Conservation (phyloP, 2,329 filamentous ascomycete genomes). For the Alternaria viburni region DNA sequence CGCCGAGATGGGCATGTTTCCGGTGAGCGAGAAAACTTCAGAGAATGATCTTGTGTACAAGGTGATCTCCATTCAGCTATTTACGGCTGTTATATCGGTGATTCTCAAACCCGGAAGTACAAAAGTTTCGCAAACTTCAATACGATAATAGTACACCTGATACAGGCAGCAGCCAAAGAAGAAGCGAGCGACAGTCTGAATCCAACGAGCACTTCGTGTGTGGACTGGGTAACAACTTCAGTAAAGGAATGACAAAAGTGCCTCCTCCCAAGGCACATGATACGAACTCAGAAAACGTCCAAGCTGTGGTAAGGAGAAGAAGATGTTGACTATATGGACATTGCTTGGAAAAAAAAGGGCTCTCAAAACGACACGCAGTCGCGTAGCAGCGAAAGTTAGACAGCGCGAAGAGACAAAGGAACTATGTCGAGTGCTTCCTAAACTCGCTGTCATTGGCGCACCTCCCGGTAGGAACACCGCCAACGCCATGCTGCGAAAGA, state of each 20-base stretch:
- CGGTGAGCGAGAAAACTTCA: not conserved
- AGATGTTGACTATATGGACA: constrained; percentile 4
- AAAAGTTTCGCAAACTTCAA: not conserved
- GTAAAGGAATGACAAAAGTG: not conserved
- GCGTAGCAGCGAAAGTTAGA: not conserved
- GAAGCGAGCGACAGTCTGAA: constrained; percentile 2
- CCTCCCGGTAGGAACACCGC: constrained; percentile 44
- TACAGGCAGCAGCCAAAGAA: not conserved
- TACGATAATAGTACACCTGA: not conserved
- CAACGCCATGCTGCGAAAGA: constrained; percentile 43
- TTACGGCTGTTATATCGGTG: not conserved
- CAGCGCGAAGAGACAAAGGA: not conserved
- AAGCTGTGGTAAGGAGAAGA: not conserved
- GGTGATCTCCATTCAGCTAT: not conserved
- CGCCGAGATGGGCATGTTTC: not conserved
- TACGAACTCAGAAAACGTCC: not conserved
- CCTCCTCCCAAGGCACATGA: not conserved
- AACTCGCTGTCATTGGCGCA: constrained; percentile 36
- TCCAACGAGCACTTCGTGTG: constrained; percentile 16
- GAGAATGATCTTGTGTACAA: not conserved
- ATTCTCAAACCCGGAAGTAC: not conserved
- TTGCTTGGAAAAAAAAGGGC: not conserved
- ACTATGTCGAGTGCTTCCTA: not conserved
- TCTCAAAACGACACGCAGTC: not conserved
- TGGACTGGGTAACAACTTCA: constrained; percentile 8